Base-by-base conservation (phyloP, 2,329 filamentous ascomycete species). In the Aspergillus sp. region DNA sequence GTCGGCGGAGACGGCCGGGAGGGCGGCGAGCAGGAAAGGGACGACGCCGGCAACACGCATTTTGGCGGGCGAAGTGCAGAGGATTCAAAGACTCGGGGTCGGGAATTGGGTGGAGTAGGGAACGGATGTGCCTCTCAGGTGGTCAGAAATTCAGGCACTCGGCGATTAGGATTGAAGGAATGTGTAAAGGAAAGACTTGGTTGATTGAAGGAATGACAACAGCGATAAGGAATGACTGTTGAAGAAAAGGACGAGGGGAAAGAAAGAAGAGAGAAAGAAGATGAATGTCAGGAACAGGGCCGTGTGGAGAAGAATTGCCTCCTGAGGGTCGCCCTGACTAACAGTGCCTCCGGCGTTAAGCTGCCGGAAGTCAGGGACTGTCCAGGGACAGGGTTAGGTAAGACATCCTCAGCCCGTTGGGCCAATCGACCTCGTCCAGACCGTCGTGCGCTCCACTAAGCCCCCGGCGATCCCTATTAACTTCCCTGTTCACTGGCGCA, bases 1-100 rank as follows among this genome's bases (percentile, higher is more conserved):
- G 35, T 79, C 79, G 30, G 77, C 73, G 40, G 80, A 77, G 40
- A 79, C 67, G 44, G 76, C 70, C 20, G 80, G 78, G 44, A 76
- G 70, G 46, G 72, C 67, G 44, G 71, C 73, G 59, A 79, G 59
- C 51, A 73, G 61, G 38, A 73, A 53, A 16, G 72, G 64, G 58
- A 79, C 45, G 49, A 77, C 54, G 47, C 65, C 65, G 43, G 72
- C 63, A 61, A 72, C 63, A 71, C 74, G 76, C 79, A 81, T 81
- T 26, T 41, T 56, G 38, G 36, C 42, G 47, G 33, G 32, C 17
- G 26, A 32, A 22, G 19, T 13, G 40, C 7, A 30, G 26, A 36
- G n/a, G 41, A 38, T 35, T 38, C 19, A 30, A 43, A 5, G 32
- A 16, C 26, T 20, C n/a, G 17, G 38, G n/a, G 9, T 43, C 36